Base-by-base conservation (phyloP, 108 stramenopile species). In the Thalassiosira profunda region DNA sequence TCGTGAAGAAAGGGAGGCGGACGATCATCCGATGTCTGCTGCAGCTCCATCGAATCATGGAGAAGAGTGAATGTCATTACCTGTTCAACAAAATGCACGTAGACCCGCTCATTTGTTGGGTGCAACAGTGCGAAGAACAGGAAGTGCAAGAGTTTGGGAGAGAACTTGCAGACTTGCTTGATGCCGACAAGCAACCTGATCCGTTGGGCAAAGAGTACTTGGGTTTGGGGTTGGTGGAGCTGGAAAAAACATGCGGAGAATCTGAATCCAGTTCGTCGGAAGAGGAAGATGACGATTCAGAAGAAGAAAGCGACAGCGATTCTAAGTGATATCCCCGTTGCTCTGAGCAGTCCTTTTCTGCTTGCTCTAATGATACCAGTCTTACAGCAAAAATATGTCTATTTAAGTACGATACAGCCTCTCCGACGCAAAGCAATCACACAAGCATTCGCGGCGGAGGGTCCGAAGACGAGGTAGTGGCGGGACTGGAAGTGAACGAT, bases 31-130 rank as follows among this genome's bases (percentile, higher is more conserved):
- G 91, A 45, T 88, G 91, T 51, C 62, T 98, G 45, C 62, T 98
- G 44, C 85, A 88, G 62, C 38, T 92, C 25, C 75, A 90, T 37
- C 40, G 46, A 8, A 92, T 94, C 6, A 60, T 97, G 72, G 92
- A 94, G 63, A 79, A 88, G 69, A 92, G 88, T 45, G 97, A 98
- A 47, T 79, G 64, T 21, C 94, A 98, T 71, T 98, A 98, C 76
- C 59, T 96, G 42, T 86, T 93, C 28, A 97, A 97, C 58, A 94
- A 94, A 53, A 48, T 96, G 25, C 88, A 78, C 54, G 58, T 92
- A 10, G 85, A 89, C 59, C 87, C 85, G 4, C 80, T 84, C 54
- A 82, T 92, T 45, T 68, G 79, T 20, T 94, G 90, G 93, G 47
- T 94, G 23, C 93, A 94, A 68, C 42, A 37, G 11, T 66, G 66